Evolutionary conservation across 1,139 yeast species (phyloP).

Genomic region (Protomyces lactucae-debilis): DNA sequence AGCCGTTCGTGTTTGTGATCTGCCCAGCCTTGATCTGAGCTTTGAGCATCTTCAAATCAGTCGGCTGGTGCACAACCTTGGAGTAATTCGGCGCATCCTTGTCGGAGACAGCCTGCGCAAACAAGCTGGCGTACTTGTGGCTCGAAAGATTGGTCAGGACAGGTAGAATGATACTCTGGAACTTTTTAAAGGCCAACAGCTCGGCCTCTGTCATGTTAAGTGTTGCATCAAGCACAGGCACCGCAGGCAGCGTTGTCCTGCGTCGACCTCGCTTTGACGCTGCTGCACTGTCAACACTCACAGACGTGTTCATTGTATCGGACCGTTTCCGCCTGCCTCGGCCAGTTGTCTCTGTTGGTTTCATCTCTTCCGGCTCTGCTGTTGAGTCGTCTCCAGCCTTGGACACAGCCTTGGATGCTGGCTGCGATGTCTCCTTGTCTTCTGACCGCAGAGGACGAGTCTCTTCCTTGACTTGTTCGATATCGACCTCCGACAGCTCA

Average conservation of each 20-base stretch:
- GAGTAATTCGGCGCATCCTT: constrained; percentile 60
- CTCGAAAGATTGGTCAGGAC: constrained; percentile 8
- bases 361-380: not conserved
- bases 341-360: not conserved
- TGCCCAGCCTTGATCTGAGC: constrained; percentile 77
- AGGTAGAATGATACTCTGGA: constrained; percentile 8
- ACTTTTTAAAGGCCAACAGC: not conserved
- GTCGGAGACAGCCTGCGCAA: constrained; percentile 13
- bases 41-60: constrained; percentile 87
- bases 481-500: not conserved
- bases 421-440: too few relatives aligned
- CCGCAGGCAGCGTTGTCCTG: not conserved
- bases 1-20: constrained; percentile 81
- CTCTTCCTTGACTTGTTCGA: not conserved
- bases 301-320: constrained; percentile 15
- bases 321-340: not conserved
- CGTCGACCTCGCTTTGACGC: constrained; percentile 1
- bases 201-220: not conserved
- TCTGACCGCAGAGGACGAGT: too few relatives aligned
- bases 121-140: constrained; percentile 16
- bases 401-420: too few relatives aligned
- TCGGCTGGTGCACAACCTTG: constrained; percentile 81
- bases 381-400: not conserved
- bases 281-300: not conserved
- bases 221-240: not conserved